Percentiles rank a stretch among this genome's conserved stretches.
Conservation (phyloP, 768 basidiomycete genomes). For the Gautieria morchelliformis region DNA sequence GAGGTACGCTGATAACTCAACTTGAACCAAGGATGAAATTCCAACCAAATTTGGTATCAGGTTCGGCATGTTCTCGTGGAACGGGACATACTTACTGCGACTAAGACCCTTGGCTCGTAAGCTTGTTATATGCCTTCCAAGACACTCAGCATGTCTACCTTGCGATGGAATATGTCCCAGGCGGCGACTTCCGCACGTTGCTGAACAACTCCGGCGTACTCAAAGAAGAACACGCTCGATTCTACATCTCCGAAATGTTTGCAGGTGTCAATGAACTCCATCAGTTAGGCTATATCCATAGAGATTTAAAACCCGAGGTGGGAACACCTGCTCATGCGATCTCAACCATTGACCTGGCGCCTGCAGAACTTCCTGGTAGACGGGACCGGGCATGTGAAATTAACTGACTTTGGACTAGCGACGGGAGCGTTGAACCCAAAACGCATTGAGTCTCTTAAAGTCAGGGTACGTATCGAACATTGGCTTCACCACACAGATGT, state of each 20-base stretch:
- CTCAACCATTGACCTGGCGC: neutral
- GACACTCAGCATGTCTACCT: slow-evolving; percentile 86
- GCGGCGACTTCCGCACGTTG: slow-evolving; percentile 95
- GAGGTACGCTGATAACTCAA: slow-evolving; percentile 45
- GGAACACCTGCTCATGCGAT: slow-evolving; percentile 12
- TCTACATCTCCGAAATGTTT: slow-evolving; percentile 99
- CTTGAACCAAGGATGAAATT: neutral
- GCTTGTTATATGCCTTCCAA: slow-evolving; percentile 93
- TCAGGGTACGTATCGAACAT: slow-evolving; percentile 49
- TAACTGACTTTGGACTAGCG: slow-evolving; percentile 96
- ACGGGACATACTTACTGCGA: slow-evolving; percentile 93
- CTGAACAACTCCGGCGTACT: slow-evolving; percentile 97
- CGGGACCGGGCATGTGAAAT: slow-evolving; percentile 89
- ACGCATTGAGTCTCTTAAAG: slow-evolving; percentile 88
- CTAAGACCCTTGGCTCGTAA: slow-evolving; percentile 95
- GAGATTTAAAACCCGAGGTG: slow-evolving; percentile 96
- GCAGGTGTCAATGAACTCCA: slow-evolving; percentile 88
- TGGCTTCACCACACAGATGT: neutral
- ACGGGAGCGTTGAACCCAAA: slow-evolving; percentile 93
- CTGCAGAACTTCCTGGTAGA: slow-evolving; percentile 92
- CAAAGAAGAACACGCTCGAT: slow-evolving; percentile 93
- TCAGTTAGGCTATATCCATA: slow-evolving; percentile 96
- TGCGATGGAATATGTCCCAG: slow-evolving; percentile 99
- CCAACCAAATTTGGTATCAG: slow-evolving; percentile 27
- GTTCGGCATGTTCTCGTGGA: slow-evolving; percentile 97